A percentile compares a stretch with the other conserved stretches of the same genome.
Conservation (phyloP, 768 basidiomycete genomes). For the Mycena haematopus region DNA sequence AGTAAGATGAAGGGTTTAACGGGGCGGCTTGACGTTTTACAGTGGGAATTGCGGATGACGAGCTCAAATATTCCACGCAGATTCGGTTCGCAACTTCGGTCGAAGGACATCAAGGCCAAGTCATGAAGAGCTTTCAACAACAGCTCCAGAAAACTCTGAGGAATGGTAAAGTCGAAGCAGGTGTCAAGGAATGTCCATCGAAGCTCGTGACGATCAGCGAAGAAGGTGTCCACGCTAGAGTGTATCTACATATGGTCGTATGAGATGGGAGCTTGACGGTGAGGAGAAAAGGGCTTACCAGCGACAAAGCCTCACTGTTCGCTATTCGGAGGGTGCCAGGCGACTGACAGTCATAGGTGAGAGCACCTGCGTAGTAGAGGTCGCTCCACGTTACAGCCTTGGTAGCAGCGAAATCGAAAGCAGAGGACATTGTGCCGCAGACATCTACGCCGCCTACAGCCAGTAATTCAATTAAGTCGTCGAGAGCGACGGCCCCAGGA, state of each 20-base stretch:
- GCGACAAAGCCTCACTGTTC: too few relatives aligned
- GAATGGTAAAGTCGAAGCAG: background rate
- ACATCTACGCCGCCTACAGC: conserved; percentile 7
- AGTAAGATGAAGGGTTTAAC: background rate
- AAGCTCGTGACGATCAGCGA: conserved; percentile 1
- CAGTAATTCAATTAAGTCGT: conserved; percentile 14
- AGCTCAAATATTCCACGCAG: conserved; percentile 19
- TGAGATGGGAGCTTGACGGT: background rate
- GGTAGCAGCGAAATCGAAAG: background rate
- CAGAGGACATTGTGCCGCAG: background rate
- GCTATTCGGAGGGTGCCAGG: too few relatives aligned
- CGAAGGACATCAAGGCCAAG: conserved; percentile 1
- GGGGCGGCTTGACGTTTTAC: background rate
- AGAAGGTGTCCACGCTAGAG: background rate
- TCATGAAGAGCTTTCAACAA: background rate
- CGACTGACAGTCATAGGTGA: too few relatives aligned
- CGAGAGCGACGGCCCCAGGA: background rate
- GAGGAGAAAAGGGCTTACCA: too few relatives aligned
- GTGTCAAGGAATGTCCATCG: background rate
- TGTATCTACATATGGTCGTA: background rate
- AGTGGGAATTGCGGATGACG: conserved; percentile 1
- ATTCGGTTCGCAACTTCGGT: conserved; percentile 1
- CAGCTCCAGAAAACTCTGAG: background rate
- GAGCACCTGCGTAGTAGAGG: too few relatives aligned
- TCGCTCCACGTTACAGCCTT: too few relatives aligned